Base-by-base conservation (phyloP, 1,284 basidiomycete genomes). In the Trametes hirsuta region DNA sequence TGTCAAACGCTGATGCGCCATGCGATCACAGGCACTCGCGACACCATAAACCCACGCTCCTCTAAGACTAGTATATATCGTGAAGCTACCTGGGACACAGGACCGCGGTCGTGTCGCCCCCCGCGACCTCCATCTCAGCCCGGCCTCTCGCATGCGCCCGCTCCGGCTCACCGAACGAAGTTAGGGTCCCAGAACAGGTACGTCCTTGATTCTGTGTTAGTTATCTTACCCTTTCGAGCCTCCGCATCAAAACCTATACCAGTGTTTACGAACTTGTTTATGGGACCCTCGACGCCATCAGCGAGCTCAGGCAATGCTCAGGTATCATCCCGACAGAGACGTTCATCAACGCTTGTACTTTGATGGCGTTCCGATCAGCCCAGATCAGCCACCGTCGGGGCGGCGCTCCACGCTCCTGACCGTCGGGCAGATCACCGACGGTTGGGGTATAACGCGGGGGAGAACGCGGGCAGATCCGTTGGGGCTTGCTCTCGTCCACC, bases 401-500 rank as follows among this genome's bases (percentile, higher is more conserved):
- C 39, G 25, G 40, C 40, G 40, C 40, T 25, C 12, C 50, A 24
- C 6, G 22, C 22, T 25, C 44, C 24, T 46, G 44, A 24, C 44
- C 44, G 44, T 46, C 22, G 18, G 44, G 24, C 40, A 30, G 30
- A 52, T 15, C 25, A 18, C 30, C 6, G 50, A 44, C 50, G 24
- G 50, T 25, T 24, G 52, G 25, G 52, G 34, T 34, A 45, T 18
- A 45, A 41, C 22, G 42, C 34, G 52, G 42, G 24, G 52, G 24
- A n/a, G 44, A 14, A 10, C 41, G 11, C 18, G 41, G 12, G 21
- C 18, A 37, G 12, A 12, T 22, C 42, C 30, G 18, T 18, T 34
- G 35, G 42, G 52, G 34, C 42, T 53, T 53, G 52, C 18, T 45
- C 52, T 46, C 39, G 21, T 42, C 48, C 48, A 47, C 47, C 40